Evolutionary conservation across 106 monocot species (phyloP).

Genomic region (Acorus gramineus): DNA sequence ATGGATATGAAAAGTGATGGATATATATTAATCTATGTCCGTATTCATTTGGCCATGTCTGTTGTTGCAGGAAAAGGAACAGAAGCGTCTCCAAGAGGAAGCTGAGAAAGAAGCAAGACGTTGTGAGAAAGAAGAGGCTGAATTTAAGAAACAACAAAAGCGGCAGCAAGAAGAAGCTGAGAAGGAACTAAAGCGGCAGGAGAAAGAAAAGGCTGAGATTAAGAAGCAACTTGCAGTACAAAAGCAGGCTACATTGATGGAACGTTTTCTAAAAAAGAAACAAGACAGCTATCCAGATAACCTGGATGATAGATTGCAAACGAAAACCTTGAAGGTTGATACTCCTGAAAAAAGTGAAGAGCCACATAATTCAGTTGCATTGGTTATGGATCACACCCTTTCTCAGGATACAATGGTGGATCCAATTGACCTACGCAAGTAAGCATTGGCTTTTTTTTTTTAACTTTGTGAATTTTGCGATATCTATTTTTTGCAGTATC

Average conservation of each 20-base stretch:
- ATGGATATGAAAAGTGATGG: no score
- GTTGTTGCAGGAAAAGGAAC: conserved; percentile 58
- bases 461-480: neutral
- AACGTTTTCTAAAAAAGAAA: conserved; percentile 66
- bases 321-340: neutral
- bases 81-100: conserved; percentile 38
- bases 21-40: no score
- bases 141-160: conserved; percentile 21
- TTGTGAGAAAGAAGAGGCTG: conserved; percentile 39
- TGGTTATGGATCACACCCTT: conserved; percentile 52
- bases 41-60: no score
- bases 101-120: conserved; percentile 27
- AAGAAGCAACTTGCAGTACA: conserved; percentile 44
- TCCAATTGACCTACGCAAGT: conserved; percentile 43
- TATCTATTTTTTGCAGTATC: neutral
- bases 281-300: conserved; percentile 14
- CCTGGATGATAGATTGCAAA: neutral
- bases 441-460: conserved; percentile 10
- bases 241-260: conserved; percentile 87
- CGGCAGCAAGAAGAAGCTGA: conserved; percentile 48
- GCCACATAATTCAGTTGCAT: conserved; percentile 20
- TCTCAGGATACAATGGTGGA: conserved; percentile 19
- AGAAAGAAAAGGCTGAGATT: conserved; percentile 67
- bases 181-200: conserved; percentile 46
- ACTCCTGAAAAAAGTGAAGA: conserved; percentile 14